Percentiles rank a stretch among this genome's conserved stretches.
Evolutionary conservation across 2,329 filamentous ascomycete species (phyloP).

Genomic region (Lithohypha guttulata): DNA sequence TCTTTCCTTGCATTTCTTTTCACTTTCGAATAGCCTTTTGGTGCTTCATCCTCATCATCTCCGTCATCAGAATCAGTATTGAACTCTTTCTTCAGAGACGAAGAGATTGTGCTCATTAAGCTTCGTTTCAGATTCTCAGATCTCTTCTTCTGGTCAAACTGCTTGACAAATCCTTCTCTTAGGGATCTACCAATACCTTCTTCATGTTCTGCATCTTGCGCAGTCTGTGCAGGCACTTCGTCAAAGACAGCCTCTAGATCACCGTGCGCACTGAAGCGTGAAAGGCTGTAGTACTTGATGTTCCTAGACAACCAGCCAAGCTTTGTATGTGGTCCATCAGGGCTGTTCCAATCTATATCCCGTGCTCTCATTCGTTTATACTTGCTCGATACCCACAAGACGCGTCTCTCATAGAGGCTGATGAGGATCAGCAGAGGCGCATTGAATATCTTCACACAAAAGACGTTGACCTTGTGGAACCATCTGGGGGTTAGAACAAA

Average conservation of each 20-base stretch:
- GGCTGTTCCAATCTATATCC: conserved; percentile 17
- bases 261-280: conserved; percentile 58
- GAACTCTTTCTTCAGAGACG: conserved; percentile 15
- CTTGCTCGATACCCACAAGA: conserved; percentile 46
- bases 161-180: conserved; percentile 4
- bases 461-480: conserved; percentile 86
- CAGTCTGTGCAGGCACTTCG: neutral
- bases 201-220: neutral
- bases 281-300: conserved; percentile 52
- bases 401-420: conserved; percentile 56
- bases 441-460: conserved; percentile 62
- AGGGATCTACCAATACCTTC: conserved; percentile 5
- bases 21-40: conserved; percentile 10
- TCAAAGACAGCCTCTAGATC: conserved; percentile 66
- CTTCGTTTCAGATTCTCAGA: neutral
- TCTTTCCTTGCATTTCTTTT: conserved; percentile 15
- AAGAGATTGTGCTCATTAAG: neutral
- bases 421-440: conserved; percentile 63
- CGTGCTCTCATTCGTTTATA: neutral
- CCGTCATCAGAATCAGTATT: conserved; percentile 13
- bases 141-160: conserved; percentile 3
- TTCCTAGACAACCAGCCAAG: conserved; percentile 8
- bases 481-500: conserved; percentile 68
- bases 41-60: conserved; percentile 11
- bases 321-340: conserved; percentile 12